A percentile compares a stretch with the other conserved stretches of the same genome.
These are phyloP conservation scores for Mortierella sp. DNA, from an alignment of 371 early-diverging fungal species.

Conservation along the genomic window DNA sequence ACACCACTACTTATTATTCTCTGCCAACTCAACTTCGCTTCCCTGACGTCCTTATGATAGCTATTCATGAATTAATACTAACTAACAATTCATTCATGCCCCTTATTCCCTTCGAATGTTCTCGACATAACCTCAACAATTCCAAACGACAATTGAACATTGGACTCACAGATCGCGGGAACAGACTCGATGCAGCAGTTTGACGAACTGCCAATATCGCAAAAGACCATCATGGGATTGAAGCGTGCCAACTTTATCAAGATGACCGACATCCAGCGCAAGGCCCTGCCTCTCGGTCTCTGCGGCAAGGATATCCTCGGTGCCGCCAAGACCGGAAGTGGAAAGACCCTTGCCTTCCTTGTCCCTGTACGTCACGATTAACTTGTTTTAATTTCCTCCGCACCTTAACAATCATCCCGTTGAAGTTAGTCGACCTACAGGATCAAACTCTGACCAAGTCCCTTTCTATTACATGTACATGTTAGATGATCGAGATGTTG, in stretches of 20 bases:
- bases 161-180: slow-evolving; percentile 23
- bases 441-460: not conserved
- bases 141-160: not conserved
- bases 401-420: too few species aligned
- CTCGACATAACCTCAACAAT: not conserved
- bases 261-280: slow-evolving; percentile 98
- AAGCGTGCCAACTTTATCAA: slow-evolving; percentile 84
- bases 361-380: slow-evolving; percentile 81
- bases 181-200: slow-evolving; percentile 47
- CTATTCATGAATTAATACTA: not conserved
- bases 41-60: not conserved
- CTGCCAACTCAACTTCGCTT: too few species aligned
- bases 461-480: not conserved
- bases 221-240: slow-evolving; percentile 76
- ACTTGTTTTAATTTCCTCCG: not conserved
- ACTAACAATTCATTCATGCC: not conserved
- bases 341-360: slow-evolving; percentile 99
- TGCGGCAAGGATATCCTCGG: slow-evolving; percentile 94
- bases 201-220: slow-evolving; percentile 78
- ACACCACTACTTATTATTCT: not conserved
- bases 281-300: slow-evolving; percentile 91
- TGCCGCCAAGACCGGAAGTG: slow-evolving; percentile 99
- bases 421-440: too few species aligned
- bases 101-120: not conserved
- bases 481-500: slow-evolving; percentile 84